Conservation (phyloP, 78 protist genomes). For the Pigoraptor vietnamica region DNA sequence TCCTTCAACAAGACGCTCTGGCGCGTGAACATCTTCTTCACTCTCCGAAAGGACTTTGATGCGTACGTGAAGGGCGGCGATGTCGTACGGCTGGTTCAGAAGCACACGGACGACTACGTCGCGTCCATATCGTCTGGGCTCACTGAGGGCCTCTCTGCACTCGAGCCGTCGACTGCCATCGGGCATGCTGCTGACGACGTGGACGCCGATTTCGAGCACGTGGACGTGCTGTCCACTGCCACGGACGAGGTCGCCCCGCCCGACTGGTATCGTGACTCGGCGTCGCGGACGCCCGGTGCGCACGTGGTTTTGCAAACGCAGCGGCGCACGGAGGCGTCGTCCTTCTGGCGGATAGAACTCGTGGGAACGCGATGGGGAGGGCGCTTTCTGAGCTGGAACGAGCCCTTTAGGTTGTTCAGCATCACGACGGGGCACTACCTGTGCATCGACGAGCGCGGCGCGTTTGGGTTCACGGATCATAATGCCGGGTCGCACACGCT, state of each 20-base stretch:
- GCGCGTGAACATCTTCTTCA: background rate
- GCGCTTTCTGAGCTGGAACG: background rate
- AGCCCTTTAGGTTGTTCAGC: background rate
- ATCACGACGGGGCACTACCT: background rate
- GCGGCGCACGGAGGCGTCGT: background rate
- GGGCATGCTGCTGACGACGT: background rate
- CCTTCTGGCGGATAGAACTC: background rate
- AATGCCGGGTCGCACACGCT: background rate
- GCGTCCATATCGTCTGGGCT: background rate
- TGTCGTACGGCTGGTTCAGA: background rate
- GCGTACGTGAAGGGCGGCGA: background rate
- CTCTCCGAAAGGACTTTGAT: background rate
- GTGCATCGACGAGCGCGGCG: background rate
- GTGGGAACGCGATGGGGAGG: background rate
- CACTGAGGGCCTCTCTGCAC: background rate
- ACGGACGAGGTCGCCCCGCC: background rate
- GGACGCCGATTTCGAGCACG: background rate
- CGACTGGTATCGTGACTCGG: background rate
- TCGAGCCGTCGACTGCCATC: background rate
- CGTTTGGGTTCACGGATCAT: background rate
- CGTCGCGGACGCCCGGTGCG: background rate
- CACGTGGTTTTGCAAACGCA: background rate
- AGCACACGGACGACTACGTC: background rate
- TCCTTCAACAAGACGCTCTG: background rate
- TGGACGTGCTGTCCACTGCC: background rate